These are phyloP conservation scores for Alectoria sarmentosa DNA, from an alignment of 495 filamentous ascomycete species.

Conservation along the genomic window DNA sequence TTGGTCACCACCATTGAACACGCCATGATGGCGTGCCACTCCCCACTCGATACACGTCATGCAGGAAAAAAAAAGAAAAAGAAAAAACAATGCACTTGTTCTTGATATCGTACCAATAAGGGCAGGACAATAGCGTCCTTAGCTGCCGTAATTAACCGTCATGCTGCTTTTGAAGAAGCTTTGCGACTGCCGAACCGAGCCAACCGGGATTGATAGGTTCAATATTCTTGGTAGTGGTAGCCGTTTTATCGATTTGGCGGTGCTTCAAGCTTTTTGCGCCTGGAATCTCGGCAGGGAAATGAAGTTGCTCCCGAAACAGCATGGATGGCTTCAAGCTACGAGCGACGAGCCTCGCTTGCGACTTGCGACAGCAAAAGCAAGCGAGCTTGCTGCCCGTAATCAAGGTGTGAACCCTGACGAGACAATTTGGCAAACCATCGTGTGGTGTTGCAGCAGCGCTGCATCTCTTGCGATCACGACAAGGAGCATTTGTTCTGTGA, in stretches of 20 bases:
- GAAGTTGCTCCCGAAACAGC: not conserved
- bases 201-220: no score
- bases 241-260: not conserved
- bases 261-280: not conserved
- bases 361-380: no score
- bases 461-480: not conserved
- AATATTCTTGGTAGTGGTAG: no score
- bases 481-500: no score
- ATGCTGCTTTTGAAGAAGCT: conserved; percentile 7
- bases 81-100: not conserved
- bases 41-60: conserved; percentile 11
- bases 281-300: conserved; percentile 15
- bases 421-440: not conserved
- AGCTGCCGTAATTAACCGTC: not conserved
- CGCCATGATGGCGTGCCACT: no score
- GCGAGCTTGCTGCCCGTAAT: no score
- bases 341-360: no score
- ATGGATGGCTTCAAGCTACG: not conserved
- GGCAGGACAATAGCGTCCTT: not conserved
- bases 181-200: not conserved
- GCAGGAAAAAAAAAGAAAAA: not conserved
- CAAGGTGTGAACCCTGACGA: not conserved
- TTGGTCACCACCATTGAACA: no score
- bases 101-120: not conserved
- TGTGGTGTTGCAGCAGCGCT: not conserved